A percentile compares a stretch with the other conserved stretches of the same genome.
Conservation (phyloP, 2,329 filamentous ascomycete species). For the Talaromyces sp. region DNA sequence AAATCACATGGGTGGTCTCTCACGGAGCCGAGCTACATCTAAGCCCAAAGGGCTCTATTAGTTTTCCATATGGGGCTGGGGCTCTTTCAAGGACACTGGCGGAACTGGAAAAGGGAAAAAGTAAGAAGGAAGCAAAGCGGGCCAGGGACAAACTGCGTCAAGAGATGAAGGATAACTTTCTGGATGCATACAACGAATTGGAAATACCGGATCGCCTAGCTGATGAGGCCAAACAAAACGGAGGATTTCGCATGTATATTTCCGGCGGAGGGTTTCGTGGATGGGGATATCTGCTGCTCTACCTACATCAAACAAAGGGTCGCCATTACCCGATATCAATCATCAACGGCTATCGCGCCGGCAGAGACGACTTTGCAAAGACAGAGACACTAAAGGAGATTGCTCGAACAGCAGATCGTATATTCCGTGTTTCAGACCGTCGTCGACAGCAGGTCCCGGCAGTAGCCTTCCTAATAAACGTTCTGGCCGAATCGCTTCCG, state of each 20-base stretch:
- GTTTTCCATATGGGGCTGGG: conserved; percentile 67
- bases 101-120: conserved; percentile 43
- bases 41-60: conserved; percentile 56
- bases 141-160: conserved; percentile 39
- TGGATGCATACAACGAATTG: conserved; percentile 56
- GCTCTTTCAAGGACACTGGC: conserved; percentile 53
- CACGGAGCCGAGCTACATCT: conserved; percentile 49
- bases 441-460: conserved; percentile 78
- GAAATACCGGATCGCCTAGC: conserved; percentile 54
- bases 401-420: conserved; percentile 30
- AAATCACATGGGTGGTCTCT: conserved; percentile 64
- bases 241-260: conserved; percentile 70
- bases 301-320: conserved; percentile 60
- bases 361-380: conserved; percentile 59
- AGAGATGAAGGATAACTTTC: conserved; percentile 58
- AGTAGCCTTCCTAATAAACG: conserved; percentile 72
- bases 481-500: conserved; percentile 67
- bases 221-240: conserved; percentile 40
- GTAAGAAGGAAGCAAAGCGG: conserved; percentile 31
- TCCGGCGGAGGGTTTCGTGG: conserved; percentile 88
- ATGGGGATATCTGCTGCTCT: conserved; percentile 87
- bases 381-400: conserved; percentile 45
- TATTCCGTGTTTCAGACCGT: conserved; percentile 74
- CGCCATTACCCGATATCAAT: conserved; percentile 77
- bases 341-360: conserved; percentile 72